phyloP scores from a whole-genome alignment of 2,329 filamentous ascomycete genomes.

The Diplodia seriata region DNA sequence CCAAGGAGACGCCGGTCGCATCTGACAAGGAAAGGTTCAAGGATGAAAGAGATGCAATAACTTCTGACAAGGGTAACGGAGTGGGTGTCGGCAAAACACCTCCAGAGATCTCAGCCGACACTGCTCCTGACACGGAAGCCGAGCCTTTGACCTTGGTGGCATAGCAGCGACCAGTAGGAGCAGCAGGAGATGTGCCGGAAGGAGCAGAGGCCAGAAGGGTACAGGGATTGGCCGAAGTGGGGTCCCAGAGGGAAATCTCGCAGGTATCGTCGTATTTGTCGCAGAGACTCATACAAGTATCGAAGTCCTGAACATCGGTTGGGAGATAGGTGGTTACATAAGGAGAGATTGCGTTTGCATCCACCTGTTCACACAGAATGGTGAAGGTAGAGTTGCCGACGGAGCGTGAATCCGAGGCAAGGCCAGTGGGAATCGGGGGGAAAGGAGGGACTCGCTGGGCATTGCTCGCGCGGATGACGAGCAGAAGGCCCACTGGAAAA shows the following conservation, averaged over 20 bases:
- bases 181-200: neutral
- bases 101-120: neutral
- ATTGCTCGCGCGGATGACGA: slow-evolving; percentile 2
- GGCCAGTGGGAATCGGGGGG: neutral
- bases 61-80: neutral
- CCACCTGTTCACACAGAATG: neutral
- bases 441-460: neutral
- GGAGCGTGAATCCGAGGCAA: neutral
- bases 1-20: neutral
- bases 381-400: slow-evolving; percentile 12
- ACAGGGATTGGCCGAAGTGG: neutral
- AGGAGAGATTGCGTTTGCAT: neutral
- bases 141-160: slow-evolving; percentile 2
- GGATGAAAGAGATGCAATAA: neutral
- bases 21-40: neutral
- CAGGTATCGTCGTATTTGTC: neutral
- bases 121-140: neutral
- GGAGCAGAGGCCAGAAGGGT: slow-evolving; percentile 8
- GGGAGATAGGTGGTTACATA: slow-evolving; percentile 6
- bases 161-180: slow-evolving; percentile 9
- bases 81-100: neutral
- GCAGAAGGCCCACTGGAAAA: neutral
- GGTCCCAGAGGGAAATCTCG: slow-evolving; percentile 23
- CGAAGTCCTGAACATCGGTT: slow-evolving; percentile 13
- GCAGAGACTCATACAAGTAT: slow-evolving; percentile 12